Percentiles rank a stretch among this genome's conserved stretches.
Conservation (phyloP, 2,329 filamentous ascomycete genomes). For the Lasiodiplodia theobromae region DNA sequence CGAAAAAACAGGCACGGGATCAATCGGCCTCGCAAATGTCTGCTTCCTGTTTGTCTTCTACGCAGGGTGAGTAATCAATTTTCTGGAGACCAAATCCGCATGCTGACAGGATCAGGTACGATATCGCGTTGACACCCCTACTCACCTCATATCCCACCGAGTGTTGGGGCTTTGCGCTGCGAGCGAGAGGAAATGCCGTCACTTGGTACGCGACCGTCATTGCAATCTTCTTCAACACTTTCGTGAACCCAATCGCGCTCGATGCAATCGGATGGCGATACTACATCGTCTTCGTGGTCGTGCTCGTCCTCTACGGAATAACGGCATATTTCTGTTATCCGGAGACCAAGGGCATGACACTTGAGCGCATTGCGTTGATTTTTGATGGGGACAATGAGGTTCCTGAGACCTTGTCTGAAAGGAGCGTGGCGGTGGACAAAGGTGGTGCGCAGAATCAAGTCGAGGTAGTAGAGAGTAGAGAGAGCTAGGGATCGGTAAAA, state of each 20-base stretch:
- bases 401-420: conserved; percentile 40
- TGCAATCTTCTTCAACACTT: conserved; percentile 54
- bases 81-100: background rate
- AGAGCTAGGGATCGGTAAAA: background rate
- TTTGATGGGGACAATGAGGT: conserved; percentile 36
- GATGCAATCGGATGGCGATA: conserved; percentile 51
- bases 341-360: conserved; percentile 38
- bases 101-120: conserved; percentile 29
- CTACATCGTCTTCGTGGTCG: conserved; percentile 46
- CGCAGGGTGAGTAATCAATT: conserved; percentile 27
- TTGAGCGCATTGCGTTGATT: conserved; percentile 38
- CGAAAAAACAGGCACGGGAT: background rate
- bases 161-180: conserved; percentile 56
- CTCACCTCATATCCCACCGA: conserved; percentile 55
- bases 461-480: background rate
- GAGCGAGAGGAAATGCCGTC: conserved; percentile 53
- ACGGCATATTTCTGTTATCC: conserved; percentile 39
- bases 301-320: conserved; percentile 27
- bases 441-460: background rate
- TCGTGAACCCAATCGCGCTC: conserved; percentile 54
- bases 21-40: conserved; percentile 40
- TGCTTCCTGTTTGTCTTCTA: conserved; percentile 39
- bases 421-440: background rate
- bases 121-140: conserved; percentile 42
- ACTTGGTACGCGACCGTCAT: conserved; percentile 55